Percentiles rank a stretch among this genome's conserved stretches.
phyloP scores from a whole-genome alignment of 164 flowering plant genomes.

The Magnolia officinalis region DNA sequence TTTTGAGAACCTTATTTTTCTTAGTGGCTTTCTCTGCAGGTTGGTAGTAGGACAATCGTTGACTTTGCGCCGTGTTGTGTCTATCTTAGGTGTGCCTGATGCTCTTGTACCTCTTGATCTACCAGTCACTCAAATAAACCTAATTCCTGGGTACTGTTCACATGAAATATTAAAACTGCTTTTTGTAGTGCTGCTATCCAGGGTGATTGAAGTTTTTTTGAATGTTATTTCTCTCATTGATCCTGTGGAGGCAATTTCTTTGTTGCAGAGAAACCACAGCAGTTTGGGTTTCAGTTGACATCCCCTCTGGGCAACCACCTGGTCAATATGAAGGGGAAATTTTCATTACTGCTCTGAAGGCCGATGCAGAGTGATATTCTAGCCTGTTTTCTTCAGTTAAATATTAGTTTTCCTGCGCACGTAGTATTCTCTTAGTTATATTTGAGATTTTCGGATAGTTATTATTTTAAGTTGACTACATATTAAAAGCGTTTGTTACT shows the following conservation, averaged over 20 bases:
- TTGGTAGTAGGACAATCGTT: slow-evolving; percentile 70
- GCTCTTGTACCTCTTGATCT: slow-evolving; percentile 92
- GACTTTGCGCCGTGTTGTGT: slow-evolving; percentile 71
- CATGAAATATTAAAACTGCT: slow-evolving; percentile 8
- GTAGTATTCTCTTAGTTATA: background rate
- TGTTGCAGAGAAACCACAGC: slow-evolving; percentile 81
- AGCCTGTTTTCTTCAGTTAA: slow-evolving; percentile 29
- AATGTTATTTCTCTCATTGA: background rate
- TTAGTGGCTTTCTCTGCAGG: slow-evolving; percentile 34
- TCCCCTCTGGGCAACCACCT: slow-evolving; percentile 74
- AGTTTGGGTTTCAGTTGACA: slow-evolving; percentile 84
- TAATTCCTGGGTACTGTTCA: slow-evolving; percentile 72
- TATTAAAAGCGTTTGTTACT: background rate
- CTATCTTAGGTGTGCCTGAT: slow-evolving; percentile 94
- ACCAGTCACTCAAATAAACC: slow-evolving; percentile 61
- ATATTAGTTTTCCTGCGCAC: slow-evolving; percentile 12
- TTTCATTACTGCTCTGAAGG: slow-evolving; percentile 62
- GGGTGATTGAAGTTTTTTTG: slow-evolving; percentile 4
- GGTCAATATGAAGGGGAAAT: slow-evolving; percentile 90
- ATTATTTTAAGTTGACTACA: background rate
- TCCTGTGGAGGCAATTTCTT: slow-evolving; percentile 1
- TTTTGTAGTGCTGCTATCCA: slow-evolving; percentile 8
- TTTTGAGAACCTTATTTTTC: background rate
- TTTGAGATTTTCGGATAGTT: background rate
- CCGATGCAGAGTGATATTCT: slow-evolving; percentile 61